Conservation (phyloP, 2,329 filamentous ascomycete species). For the Didymella pinodella region DNA sequence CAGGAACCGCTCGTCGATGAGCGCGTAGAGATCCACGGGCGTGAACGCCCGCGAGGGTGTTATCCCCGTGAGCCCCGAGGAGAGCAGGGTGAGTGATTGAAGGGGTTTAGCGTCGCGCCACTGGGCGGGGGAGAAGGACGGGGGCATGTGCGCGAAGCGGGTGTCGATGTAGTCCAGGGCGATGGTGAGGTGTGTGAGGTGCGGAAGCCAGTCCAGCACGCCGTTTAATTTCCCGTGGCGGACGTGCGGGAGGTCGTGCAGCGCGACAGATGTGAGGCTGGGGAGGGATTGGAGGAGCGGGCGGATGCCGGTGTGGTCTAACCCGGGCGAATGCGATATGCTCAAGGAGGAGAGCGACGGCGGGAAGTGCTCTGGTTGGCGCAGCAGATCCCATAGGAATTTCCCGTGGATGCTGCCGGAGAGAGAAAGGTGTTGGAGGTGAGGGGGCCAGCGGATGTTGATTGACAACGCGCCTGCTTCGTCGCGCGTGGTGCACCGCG, state of each 20-base stretch:
- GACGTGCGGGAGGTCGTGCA: conserved; percentile 53
- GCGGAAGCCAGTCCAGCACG: conserved; percentile 52
- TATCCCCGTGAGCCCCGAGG: conserved; percentile 44
- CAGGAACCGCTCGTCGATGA: conserved; percentile 53
- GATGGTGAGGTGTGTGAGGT: conserved; percentile 52
- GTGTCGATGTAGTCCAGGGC: conserved; percentile 58
- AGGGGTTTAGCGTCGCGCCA: conserved; percentile 46
- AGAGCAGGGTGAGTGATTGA: conserved; percentile 51
- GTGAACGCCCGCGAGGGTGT: conserved; percentile 50
- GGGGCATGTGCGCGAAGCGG: conserved; percentile 47
- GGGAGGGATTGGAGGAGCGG: conserved; percentile 49
- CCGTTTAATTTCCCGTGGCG: conserved; percentile 51
- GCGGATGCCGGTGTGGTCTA: conserved; percentile 48
- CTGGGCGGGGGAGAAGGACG: conserved; percentile 16
- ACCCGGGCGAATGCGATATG: conserved; percentile 55
- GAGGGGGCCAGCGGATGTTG: conserved; percentile 54
- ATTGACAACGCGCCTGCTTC: conserved; percentile 26
- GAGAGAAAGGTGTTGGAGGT: conserved; percentile 52
- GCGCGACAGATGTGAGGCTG: conserved; percentile 47
- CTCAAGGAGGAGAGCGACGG: conserved; percentile 38
- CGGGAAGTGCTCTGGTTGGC: conserved; percentile 42
- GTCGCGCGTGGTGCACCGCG: conserved; percentile 49
- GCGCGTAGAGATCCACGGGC: conserved; percentile 52
- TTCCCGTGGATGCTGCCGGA: conserved; percentile 55
- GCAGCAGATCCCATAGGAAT: conserved; percentile 52